Evolutionary conservation across 1,284 basidiomycete species (phyloP), one percentile per base, ranked within the genome.

Genomic region (Microbotryum silenes-acaulis): DNA sequence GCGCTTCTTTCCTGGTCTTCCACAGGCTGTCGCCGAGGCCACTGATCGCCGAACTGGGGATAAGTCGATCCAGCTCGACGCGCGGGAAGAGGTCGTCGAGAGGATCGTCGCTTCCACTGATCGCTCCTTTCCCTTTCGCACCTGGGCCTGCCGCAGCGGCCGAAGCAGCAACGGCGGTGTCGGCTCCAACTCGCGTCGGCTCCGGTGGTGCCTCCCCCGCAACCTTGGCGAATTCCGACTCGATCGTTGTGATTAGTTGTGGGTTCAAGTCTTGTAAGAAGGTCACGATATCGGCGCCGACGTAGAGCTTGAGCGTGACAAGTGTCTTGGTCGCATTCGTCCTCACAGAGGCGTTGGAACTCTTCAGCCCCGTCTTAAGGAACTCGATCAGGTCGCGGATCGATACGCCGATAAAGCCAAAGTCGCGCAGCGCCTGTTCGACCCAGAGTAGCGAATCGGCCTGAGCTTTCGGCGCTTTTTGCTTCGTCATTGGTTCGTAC

Each of bases 391-490:
- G 78, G 62, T 81, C 83, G 57, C 89, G 83, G 51, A 98, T 80
- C 2, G 89, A 85, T 20, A 99, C 75, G 10, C 93, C 94, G 20
- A 83, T 81, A 59, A 91, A 88, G 33, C 96, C 96, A 74, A 99
- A 99, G 61, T 97, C 96, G n/a, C 81, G 81, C 31, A 99, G 76
- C 14, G 88, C 85, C 60, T 85, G 82, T 64, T 94, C 91, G 61
- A 97, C 83, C 91, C 94, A 98, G 23, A 81, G 77, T 52, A 97
- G 76, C 0, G 92, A 87, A 74, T 99, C 96, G 0, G 93, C 92
- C 46, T 97, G 82, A 31, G 93, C 91, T 77, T 98, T 99, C 0
- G 94, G 94, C 0, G 96, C 96, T 75, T 98, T 98, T 74, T 91
- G 91, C 75, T 92, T 96, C 18, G 83, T 82, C 70, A 97, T 78